phyloP scores from a whole-genome alignment of 768 basidiomycete genomes.

The Pleurotus salmoneostramineus region DNA sequence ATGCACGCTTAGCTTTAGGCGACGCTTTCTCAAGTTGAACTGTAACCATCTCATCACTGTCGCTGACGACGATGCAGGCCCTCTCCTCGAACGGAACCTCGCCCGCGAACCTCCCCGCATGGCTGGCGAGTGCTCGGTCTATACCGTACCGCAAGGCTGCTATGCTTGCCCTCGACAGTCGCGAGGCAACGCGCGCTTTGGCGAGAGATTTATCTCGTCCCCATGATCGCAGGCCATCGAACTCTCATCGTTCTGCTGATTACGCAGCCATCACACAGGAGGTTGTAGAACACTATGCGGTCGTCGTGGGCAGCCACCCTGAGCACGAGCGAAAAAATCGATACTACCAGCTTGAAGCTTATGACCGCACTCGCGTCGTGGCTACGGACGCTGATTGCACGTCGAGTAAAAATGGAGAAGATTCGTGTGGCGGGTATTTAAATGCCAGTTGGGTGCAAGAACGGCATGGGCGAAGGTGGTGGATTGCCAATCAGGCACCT shows the following conservation, averaged over 20 bases:
- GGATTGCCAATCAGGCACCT: conserved; percentile 87
- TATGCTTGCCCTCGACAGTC: conserved; percentile 27
- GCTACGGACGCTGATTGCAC: conserved; percentile 28
- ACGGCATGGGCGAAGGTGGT: conserved; percentile 65
- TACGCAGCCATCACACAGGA: conserved; percentile 14
- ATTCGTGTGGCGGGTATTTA: conserved; percentile 50
- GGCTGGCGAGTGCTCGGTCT: conserved; percentile 23
- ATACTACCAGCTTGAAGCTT: conserved; percentile 71
- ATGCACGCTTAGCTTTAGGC: no score
- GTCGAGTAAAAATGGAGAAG: neutral
- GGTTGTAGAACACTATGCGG: conserved; percentile 49
- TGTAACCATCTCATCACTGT: neutral
- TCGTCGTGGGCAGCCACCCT: conserved; percentile 41
- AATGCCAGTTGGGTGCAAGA: conserved; percentile 90
- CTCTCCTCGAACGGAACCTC: neutral
- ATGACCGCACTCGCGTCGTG: conserved; percentile 77
- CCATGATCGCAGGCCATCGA: neutral
- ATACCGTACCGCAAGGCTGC: conserved; percentile 21
- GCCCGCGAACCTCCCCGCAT: conserved; percentile 17
- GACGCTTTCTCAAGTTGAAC: neutral
- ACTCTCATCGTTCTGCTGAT: conserved; percentile 14
- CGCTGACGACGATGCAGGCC: neutral
- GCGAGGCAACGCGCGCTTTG: conserved; percentile 28
- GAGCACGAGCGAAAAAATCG: conserved; percentile 54
- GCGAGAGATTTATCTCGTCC: conserved; percentile 24